These are phyloP conservation scores for Fragaria vesca DNA, from an alignment of 306 rosid species.

Conservation along the genomic window DNA sequence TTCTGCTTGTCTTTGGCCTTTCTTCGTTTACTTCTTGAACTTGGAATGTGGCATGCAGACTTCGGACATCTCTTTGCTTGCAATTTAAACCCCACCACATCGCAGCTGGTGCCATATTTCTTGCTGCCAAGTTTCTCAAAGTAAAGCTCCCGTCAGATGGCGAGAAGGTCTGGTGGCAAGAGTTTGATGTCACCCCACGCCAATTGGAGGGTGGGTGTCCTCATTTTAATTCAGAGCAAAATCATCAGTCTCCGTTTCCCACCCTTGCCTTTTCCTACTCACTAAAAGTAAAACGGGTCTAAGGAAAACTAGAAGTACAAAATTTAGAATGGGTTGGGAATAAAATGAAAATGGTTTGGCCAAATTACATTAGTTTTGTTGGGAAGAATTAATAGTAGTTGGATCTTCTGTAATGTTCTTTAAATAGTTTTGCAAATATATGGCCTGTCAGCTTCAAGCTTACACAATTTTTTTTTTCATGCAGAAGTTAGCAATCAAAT, in stretches of 20 bases:
- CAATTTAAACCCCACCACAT: slow-evolving; percentile 98
- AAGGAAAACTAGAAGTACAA: not conserved
- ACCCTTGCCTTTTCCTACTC: slow-evolving; percentile 7
- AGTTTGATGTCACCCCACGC: slow-evolving; percentile 98
- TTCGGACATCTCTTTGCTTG: slow-evolving; percentile 97
- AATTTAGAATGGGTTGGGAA: not conserved
- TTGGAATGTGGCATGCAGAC: slow-evolving; percentile 79
- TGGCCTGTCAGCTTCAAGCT: slow-evolving; percentile 23
- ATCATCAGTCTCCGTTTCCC: slow-evolving; percentile 19
- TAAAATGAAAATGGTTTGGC: not conserved
- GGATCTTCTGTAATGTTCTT: not conserved
- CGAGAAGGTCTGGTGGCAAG: slow-evolving; percentile 99
- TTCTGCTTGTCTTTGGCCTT: slow-evolving; percentile 42
- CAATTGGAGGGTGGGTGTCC: slow-evolving; percentile 98
- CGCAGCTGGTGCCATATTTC: slow-evolving; percentile 99
- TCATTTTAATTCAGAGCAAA: slow-evolving; percentile 36
- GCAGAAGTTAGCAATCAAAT: slow-evolving; percentile 99
- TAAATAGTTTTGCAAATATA: not conserved
- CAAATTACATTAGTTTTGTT: not conserved
- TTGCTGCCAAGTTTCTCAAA: slow-evolving; percentile 97
- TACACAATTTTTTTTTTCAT: slow-evolving; percentile 26
- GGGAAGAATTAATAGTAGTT: not conserved
- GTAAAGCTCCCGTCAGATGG: slow-evolving; percentile 99
- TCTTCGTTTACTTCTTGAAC: slow-evolving; percentile 48
- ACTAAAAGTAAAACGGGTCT: not conserved